phyloP scores from a whole-genome alignment of 257 asterid genomes.

The Orobanche coerulescens region DNA sequence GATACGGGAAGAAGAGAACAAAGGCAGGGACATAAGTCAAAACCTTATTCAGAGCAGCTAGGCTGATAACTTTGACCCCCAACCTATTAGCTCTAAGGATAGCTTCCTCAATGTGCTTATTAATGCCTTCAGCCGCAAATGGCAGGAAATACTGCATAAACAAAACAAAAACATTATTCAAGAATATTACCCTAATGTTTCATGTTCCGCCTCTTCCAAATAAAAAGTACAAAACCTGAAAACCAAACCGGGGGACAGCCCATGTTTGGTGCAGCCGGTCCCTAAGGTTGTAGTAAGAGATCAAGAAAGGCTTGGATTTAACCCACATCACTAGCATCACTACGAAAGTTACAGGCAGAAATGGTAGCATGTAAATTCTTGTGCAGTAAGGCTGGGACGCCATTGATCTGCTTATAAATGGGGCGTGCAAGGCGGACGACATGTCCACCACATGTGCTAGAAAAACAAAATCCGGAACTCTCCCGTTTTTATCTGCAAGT shows the following conservation, averaged over 20 bases:
- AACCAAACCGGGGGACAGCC: conserved; percentile 87
- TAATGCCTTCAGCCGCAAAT: conserved; percentile 75
- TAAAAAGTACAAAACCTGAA: conserved; percentile 43
- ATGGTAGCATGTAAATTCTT: conserved; percentile 37
- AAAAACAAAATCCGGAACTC: conserved; percentile 83
- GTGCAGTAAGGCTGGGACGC: conserved; percentile 55
- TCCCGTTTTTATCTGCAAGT: conserved; percentile 50
- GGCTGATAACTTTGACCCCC: conserved; percentile 94
- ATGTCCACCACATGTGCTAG: conserved; percentile 85
- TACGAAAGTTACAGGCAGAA: conserved; percentile 41
- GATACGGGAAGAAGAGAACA: no score
- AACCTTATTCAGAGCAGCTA: conserved; percentile 92
- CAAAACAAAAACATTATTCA: neutral
- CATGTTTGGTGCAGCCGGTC: conserved; percentile 73
- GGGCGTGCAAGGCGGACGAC: conserved; percentile 68
- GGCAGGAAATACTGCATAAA: conserved; percentile 74
- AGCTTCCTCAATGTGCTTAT: conserved; percentile 72
- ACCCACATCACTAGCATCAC: conserved; percentile 81
- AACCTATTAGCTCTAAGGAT: conserved; percentile 74
- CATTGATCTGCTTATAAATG: conserved; percentile 42
- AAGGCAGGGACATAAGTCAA: no score
- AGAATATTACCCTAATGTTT: neutral
- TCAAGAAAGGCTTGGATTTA: conserved; percentile 64
- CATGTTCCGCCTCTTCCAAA: neutral
- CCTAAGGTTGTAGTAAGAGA: conserved; percentile 59